These are phyloP conservation scores for Eremochloa ophiuroides DNA, from an alignment of 176 grass and related monocot species.

Conservation along the genomic window DNA sequence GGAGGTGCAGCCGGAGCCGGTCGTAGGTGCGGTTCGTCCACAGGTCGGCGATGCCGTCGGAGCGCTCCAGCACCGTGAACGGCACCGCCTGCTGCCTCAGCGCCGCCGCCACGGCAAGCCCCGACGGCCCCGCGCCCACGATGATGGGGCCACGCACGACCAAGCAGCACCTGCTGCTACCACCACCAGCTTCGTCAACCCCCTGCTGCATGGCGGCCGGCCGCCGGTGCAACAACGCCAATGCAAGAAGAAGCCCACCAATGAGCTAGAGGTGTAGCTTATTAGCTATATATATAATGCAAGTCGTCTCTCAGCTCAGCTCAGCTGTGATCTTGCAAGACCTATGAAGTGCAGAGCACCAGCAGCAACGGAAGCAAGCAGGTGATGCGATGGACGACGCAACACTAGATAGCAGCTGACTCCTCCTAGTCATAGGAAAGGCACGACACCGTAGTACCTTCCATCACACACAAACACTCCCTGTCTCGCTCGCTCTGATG, in stretches of 20 bases:
- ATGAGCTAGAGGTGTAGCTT: background rate
- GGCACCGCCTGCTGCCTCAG: slow-evolving; percentile 54
- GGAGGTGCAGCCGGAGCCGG: slow-evolving; percentile 88
- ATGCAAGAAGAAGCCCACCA: background rate
- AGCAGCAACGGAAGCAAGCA: background rate
- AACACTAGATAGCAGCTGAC: background rate
- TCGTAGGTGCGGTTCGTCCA: slow-evolving; percentile 86
- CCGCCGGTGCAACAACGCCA: background rate
- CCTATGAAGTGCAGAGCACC: background rate
- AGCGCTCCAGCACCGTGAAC: slow-evolving; percentile 73
- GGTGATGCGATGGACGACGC: slow-evolving; percentile 18
- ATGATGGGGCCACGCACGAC: slow-evolving; percentile 78
- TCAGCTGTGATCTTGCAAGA: background rate
- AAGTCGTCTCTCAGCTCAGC: background rate
- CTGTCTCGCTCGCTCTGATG: slow-evolving; percentile 8
- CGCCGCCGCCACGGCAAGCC: slow-evolving; percentile 79
- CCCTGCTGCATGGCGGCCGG: slow-evolving; percentile 23
- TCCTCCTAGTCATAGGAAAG: background rate
- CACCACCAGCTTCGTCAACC: background rate
- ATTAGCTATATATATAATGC: background rate
- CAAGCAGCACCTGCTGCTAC: background rate
- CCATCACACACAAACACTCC: background rate
- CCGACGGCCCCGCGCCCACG: slow-evolving; percentile 86
- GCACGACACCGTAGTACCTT: background rate
- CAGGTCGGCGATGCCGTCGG: slow-evolving; percentile 69